Evolutionary conservation across 139 green algal genomes (phyloP).

Genomic region (Desmodesmus armatus): DNA sequence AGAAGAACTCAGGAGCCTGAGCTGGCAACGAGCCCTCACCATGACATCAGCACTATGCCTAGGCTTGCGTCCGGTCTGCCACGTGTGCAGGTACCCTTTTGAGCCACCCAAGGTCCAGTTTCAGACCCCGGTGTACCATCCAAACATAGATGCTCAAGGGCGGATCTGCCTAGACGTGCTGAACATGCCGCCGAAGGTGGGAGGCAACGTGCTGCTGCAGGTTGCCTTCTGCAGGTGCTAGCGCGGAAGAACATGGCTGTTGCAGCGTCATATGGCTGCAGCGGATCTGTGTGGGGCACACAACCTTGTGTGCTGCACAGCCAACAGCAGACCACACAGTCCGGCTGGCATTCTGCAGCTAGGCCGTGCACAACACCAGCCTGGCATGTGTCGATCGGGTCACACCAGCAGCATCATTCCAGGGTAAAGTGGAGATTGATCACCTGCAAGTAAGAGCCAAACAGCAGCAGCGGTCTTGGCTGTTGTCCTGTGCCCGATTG

Average conservation of each 20-base stretch:
- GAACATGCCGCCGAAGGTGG: constrained; percentile 75
- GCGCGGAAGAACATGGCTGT: too few relatives aligned
- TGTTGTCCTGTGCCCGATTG: not conserved
- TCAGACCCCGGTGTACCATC: constrained; percentile 77
- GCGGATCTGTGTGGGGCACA: not conserved
- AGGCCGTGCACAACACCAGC: too few relatives aligned
- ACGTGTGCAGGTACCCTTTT: constrained; percentile 66
- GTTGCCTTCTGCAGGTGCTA: too few relatives aligned
- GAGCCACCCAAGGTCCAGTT: constrained; percentile 76
- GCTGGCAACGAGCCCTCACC: too few relatives aligned
- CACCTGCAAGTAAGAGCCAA: too few relatives aligned
- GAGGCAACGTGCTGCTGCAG: too few relatives aligned
- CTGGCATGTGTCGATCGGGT: too few relatives aligned
- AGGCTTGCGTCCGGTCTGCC: not conserved
- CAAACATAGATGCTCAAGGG: constrained; percentile 77
- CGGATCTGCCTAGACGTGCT: constrained; percentile 75
- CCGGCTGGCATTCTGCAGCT: not conserved
- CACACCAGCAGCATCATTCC: too few relatives aligned
- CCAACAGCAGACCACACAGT: not conserved
- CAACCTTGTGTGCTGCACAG: not conserved
- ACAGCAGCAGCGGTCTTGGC: not conserved
- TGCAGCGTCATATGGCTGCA: too few relatives aligned
- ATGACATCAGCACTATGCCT: not conserved
- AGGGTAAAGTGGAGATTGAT: too few relatives aligned
- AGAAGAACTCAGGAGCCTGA: too few relatives aligned